Percentiles rank a stretch among this genome's conserved stretches.
These are phyloP conservation scores for Torulaspora pretoriensis DNA, from an alignment of 1,139 yeast genomes.

Conservation along the genomic window DNA sequence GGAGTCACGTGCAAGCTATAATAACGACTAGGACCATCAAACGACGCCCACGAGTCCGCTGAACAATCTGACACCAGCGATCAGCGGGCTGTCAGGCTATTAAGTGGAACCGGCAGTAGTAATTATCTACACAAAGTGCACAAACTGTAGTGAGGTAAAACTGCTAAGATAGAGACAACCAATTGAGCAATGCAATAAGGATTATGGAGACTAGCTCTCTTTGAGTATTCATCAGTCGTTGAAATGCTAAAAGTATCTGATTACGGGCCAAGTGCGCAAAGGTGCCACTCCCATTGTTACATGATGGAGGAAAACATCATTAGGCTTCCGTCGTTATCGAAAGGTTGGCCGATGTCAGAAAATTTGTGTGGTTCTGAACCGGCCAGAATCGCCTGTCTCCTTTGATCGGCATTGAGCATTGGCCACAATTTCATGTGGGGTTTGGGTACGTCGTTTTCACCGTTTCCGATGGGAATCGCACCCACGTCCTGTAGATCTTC, in stretches of 20 bases:
- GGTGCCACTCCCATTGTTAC: slow-evolving; percentile 9
- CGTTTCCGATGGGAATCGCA: not conserved
- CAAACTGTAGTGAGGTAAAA: no score
- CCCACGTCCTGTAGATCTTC: slow-evolving; percentile 14
- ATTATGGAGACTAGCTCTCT: not conserved
- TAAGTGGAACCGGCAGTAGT: no score
- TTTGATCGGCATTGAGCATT: slow-evolving; percentile 9
- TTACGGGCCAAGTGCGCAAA: not conserved
- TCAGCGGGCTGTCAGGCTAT: no score
- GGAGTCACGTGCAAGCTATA: not conserved
- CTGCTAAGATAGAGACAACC: not conserved
- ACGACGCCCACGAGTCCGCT: no score
- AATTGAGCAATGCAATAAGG: not conserved
- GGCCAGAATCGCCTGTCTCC: slow-evolving; percentile 6
- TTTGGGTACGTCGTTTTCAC: slow-evolving; percentile 3
- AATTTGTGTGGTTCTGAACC: not conserved
- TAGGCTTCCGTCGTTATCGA: slow-evolving; percentile 23
- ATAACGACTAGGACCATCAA: not conserved
- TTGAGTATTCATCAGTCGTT: not conserved
- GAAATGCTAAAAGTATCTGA: not conserved
- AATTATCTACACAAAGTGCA: no score
- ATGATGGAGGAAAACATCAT: slow-evolving; percentile 31
- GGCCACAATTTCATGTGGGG: slow-evolving; percentile 13
- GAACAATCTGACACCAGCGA: no score
- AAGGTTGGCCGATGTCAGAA: not conserved